Evolutionary conservation across 2,329 filamentous ascomycete genomes (phyloP).

Genomic region (Cladosporium velox): DNA sequence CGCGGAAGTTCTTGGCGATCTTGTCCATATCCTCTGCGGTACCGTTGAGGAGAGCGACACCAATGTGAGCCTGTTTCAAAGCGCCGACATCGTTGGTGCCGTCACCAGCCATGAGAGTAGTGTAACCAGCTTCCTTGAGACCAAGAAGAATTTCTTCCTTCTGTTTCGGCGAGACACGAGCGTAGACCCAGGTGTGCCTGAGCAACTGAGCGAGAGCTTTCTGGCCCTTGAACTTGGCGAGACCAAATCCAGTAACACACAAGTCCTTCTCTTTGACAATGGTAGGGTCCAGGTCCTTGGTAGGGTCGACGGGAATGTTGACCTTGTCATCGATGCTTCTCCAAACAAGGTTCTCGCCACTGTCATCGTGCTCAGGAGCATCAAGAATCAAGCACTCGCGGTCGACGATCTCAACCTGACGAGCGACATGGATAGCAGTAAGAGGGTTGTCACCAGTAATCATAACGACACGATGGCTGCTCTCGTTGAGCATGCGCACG

Average conservation of each 20-base stretch:
- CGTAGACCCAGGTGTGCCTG: slow-evolving; percentile 94
- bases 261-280: slow-evolving; percentile 87
- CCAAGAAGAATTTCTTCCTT: slow-evolving; percentile 98
- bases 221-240: slow-evolving; percentile 84
- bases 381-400: slow-evolving; percentile 93
- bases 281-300: slow-evolving; percentile 74
- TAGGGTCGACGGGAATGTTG: slow-evolving; percentile 81
- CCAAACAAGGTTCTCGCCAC: slow-evolving; percentile 84
- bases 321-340: slow-evolving; percentile 89
- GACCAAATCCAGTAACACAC: slow-evolving; percentile 91
- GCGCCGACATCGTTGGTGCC: slow-evolving; percentile 98
- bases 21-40: slow-evolving; percentile 86
- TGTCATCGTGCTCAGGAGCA: slow-evolving; percentile 84
- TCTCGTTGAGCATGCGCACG: slow-evolving; percentile 97
- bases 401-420: slow-evolving; percentile 95
- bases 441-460: slow-evolving; percentile 98
- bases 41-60: slow-evolving; percentile 92
- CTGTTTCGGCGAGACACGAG: slow-evolving; percentile 95
- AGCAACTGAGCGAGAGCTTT: slow-evolving; percentile 74
- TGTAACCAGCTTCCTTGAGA: slow-evolving; percentile 94
- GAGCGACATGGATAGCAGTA: slow-evolving; percentile 92
- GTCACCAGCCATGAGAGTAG: slow-evolving; percentile 97
- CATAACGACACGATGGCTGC: slow-evolving; percentile 97
- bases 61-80: slow-evolving; percentile 96
- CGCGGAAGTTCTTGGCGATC: slow-evolving; percentile 90